Evolutionary conservation across 1,139 yeast genomes (phyloP).

Genomic region (Scheffersomyces illinoinensis): DNA sequence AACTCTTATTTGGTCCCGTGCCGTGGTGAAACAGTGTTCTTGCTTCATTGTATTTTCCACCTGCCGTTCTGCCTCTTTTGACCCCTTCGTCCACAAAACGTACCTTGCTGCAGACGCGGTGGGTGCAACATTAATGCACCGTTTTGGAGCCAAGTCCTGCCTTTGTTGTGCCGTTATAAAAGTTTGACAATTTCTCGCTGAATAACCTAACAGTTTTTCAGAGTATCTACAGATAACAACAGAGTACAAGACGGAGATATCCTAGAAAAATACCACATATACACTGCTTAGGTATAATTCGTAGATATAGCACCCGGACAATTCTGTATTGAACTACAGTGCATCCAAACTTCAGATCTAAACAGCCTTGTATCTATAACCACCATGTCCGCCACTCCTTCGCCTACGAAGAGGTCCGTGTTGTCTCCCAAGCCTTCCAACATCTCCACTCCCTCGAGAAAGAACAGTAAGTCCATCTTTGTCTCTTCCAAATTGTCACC

Average conservation of each 20-base stretch:
- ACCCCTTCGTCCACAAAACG: neutral
- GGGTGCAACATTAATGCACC: neutral
- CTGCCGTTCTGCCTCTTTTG: neutral
- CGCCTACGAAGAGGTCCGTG: constrained; percentile 32
- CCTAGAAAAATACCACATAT: too few relatives aligned
- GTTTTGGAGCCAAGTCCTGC: neutral
- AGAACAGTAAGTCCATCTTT: constrained; percentile 10
- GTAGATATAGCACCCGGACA: neutral
- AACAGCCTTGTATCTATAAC: too few relatives aligned
- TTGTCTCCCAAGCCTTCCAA: constrained; percentile 35
- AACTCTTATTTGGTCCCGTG: neutral
- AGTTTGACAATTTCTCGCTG: neutral
- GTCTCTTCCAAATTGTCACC: constrained; percentile 8
- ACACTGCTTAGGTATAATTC: neutral
- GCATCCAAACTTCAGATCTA: too few relatives aligned
- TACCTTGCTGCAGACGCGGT: neutral
- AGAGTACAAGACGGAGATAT: neutral
- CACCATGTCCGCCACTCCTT: constrained; percentile 23
- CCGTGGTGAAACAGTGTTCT: neutral
- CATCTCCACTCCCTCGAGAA: constrained; percentile 15
- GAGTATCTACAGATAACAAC: neutral
- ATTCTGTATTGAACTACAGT: neutral
- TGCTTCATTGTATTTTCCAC: neutral
- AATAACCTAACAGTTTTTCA: neutral
- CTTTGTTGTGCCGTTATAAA: neutral